Evolutionary conservation across 225 moss, liverwort and hornwort species (phyloP), one percentile per base, ranked within the genome.

Genomic region (Lunularia cruciata): DNA sequence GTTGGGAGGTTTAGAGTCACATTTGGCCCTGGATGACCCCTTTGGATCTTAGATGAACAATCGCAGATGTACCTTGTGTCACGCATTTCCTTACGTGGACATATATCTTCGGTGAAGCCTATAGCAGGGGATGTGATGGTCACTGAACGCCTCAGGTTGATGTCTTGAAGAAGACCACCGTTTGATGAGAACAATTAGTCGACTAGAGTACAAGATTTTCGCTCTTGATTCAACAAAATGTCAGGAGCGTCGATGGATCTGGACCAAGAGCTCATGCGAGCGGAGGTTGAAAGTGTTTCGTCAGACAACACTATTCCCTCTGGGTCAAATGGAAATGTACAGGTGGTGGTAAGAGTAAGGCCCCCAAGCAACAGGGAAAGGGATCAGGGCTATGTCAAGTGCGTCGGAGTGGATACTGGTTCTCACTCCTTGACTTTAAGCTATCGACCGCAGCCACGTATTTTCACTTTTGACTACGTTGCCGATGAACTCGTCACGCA

Each of bases 401-500:
- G 79, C 70, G 73, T 84, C 10, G 83, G 77, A 68, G 83, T 80
- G 47, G 83, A 84, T 66, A 3, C 77, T 2, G 63, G 14, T 45
- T 65, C 83, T 0, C 83, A 84, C 58, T 72, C 83, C 3, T 65
- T 77, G 39, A 80, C 71, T n/a, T 48, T 84, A 34, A 80, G 75
- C 68, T 79, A 76, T 33, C 83, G 83, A 36, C 83, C 83, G 18
- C 77, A 77, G 48, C 73, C 79, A 2, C 76, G 83, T 40, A 84
- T 80, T 0, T 84, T 84, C 67, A 84, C 83, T 22, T 84, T 84
- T 58, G 83, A 84, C 67, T 84, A 84, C 19, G 77, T 84, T 22
- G 71, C 83, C 8, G 83, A 84, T 46, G 83, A 84, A 68, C 45
- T 27, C 16, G 62, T 84, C 3, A 80, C 49, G 3, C 83, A 84